Conservation (phyloP, 2,329 filamentous ascomycete species). For the Phialophora tarda region DNA sequence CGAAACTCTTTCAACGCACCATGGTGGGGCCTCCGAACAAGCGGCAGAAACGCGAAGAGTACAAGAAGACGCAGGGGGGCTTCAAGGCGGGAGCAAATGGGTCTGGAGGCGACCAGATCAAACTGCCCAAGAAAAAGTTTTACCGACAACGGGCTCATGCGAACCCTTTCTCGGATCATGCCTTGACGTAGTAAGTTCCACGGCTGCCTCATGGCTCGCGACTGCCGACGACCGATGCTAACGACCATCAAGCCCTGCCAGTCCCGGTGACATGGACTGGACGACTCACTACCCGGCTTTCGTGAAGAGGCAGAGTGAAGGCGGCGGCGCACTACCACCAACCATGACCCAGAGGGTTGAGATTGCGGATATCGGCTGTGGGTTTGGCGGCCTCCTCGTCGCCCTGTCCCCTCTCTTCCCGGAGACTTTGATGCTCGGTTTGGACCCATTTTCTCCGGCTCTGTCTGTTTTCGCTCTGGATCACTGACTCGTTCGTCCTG, state of each 20-base stretch:
- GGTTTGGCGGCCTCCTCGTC: constrained; percentile 89
- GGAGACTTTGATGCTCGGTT: constrained; percentile 80
- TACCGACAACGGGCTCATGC: constrained; percentile 96
- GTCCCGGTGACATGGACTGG: constrained; percentile 90
- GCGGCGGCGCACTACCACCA: constrained; percentile 43
- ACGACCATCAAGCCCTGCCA: constrained; percentile 66
- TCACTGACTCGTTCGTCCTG: neutral
- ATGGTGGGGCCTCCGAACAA: constrained; percentile 57
- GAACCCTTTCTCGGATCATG: constrained; percentile 96
- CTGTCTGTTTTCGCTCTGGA: neutral
- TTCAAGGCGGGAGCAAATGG: constrained; percentile 35
- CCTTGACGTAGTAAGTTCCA: constrained; percentile 76
- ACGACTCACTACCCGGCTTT: constrained; percentile 79
- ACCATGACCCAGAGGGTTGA: constrained; percentile 74
- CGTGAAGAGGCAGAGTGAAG: constrained; percentile 48
- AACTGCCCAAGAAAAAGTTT: constrained; percentile 90
- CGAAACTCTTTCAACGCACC: neutral
- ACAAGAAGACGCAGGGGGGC: constrained; percentile 58
- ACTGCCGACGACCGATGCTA: neutral
- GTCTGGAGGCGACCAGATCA: constrained; percentile 47
- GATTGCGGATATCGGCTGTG: constrained; percentile 95
- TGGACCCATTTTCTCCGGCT: constrained; percentile 40
- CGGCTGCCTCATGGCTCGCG: neutral
- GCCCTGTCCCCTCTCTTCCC: constrained; percentile 82
- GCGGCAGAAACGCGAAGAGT: constrained; percentile 69